Evolutionary conservation across 148 eudicot species (phyloP), one percentile per base, ranked within the genome.

Genomic region (Suaeda aralocaspica): DNA sequence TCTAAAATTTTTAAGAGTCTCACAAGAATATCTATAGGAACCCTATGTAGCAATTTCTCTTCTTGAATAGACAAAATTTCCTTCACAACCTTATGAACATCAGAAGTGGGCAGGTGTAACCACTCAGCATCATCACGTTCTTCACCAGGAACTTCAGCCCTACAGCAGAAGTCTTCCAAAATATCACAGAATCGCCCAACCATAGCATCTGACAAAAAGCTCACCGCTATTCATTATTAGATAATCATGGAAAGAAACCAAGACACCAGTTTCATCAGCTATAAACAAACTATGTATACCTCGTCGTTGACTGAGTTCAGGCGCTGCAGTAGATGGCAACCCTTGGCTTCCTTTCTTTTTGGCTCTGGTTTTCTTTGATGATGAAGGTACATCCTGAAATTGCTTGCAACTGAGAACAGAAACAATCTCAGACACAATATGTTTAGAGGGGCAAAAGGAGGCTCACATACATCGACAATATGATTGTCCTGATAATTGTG

Each of bases 101-200:
- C 91, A 70, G 89, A 72, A 67, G 87, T 72, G 30, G 91, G 69
- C 85, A 94, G 75, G 34, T 79, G 81, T 71, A 84, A 74, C 89
- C 89, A 87, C 72, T 91, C 99, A 57, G 82, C 76, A 79, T 89
- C 99, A 70, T 89, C 91, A 51, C 76, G 85, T 59, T 91, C 97
- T 68, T 85, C 97, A 73, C 78, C 77, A 24, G 81, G 77, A 75
- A 89, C 72, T 82, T 91, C 98, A 56, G 97, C 91, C 74, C 83
- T 79, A 66, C 89, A 75, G 77, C 87, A 89, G 28, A 87, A 85
- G 48, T 89, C 92, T 69, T 94, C 98, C 78, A 94, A 64, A 66
- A 82, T 74, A 66, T 83, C 96, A 72, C 85, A 89, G 77, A 94
- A 89, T 19, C 77, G 79, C 73, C 77, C 73, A 60, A 91, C 59